Percentiles rank a stretch among this genome's conserved stretches.
phyloP scores from a whole-genome alignment of 2,329 filamentous ascomycete genomes.

The Beauveria rudraprayagi region DNA sequence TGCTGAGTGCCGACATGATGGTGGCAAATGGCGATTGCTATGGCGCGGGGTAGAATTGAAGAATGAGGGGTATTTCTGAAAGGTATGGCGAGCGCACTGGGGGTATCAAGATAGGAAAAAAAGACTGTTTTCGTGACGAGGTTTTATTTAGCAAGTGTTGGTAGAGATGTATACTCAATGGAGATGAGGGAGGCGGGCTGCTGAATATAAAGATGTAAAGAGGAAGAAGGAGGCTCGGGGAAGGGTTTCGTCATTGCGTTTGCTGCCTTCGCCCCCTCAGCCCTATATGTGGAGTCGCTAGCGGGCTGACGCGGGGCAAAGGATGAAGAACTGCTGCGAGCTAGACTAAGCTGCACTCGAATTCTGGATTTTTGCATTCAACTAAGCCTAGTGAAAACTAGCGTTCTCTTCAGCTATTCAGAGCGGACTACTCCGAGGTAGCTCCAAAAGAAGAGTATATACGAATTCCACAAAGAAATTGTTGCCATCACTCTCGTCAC shows the following conservation, averaged over 20 bases:
- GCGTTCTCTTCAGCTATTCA: no score
- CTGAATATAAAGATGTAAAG: neutral
- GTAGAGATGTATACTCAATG: neutral
- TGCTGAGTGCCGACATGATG: slow-evolving; percentile 19
- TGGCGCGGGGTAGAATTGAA: neutral
- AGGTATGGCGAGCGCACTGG: no score
- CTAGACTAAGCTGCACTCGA: no score
- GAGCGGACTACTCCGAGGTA: no score
- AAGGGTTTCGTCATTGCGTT: slow-evolving; percentile 2
- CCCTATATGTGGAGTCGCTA: slow-evolving; percentile 15
- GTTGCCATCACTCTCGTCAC: no score
- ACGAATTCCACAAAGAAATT: no score
- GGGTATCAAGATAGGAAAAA: neutral
- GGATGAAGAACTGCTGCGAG: no score
- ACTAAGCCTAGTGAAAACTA: no score
- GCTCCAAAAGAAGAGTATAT: no score
- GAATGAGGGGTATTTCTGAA: neutral
- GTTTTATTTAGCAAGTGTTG: neutral
- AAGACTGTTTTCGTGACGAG: no score
- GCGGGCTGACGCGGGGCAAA: neutral
- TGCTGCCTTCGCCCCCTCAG: slow-evolving; percentile 11
- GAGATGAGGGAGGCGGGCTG: neutral
- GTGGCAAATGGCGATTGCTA: neutral
- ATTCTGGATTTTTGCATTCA: no score
- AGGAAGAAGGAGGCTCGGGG: neutral